Evolutionary conservation across 148 eudicot species (phyloP).

Genomic region (Vaccinium darrowii): DNA sequence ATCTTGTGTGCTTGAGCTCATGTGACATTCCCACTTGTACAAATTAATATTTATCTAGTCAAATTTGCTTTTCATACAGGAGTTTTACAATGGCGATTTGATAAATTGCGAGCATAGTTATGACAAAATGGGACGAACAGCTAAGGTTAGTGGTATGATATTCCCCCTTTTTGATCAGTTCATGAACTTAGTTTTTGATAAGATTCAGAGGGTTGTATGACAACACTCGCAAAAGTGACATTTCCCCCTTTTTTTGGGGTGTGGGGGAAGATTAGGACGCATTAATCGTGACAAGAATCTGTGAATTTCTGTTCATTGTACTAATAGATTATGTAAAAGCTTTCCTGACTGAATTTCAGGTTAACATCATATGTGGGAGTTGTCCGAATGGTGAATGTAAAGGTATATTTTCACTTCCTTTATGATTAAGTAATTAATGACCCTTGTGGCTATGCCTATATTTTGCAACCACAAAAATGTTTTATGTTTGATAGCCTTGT

Average conservation of each 20-base stretch:
- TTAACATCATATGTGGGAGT: constrained; percentile 76
- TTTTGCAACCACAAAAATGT: background rate
- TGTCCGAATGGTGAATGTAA: constrained; percentile 66
- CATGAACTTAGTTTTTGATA: background rate
- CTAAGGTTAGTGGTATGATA: constrained; percentile 56
- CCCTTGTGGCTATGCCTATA: background rate
- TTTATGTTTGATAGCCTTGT: background rate
- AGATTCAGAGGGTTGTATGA: constrained; percentile 1
- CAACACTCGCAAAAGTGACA: background rate
- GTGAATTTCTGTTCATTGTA: background rate
- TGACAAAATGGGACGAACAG: constrained; percentile 84
- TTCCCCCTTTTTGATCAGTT: background rate
- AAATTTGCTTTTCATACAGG: constrained; percentile 35
- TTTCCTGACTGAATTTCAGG: constrained; percentile 37
- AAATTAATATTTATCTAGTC: background rate
- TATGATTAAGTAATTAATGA: background rate
- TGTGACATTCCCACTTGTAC: background rate
- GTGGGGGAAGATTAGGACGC: background rate
- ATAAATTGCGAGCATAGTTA: constrained; percentile 65
- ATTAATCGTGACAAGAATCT: background rate
- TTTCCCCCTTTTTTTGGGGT: background rate
- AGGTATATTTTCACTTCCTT: constrained; percentile 39
- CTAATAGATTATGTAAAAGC: background rate
- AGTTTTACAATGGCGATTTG: constrained; percentile 74
- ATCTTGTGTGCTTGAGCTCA: background rate